These are phyloP conservation scores for Xylariomycetidae sp. DNA, from an alignment of 2,329 filamentous ascomycete genomes.

Conservation along the genomic window DNA sequence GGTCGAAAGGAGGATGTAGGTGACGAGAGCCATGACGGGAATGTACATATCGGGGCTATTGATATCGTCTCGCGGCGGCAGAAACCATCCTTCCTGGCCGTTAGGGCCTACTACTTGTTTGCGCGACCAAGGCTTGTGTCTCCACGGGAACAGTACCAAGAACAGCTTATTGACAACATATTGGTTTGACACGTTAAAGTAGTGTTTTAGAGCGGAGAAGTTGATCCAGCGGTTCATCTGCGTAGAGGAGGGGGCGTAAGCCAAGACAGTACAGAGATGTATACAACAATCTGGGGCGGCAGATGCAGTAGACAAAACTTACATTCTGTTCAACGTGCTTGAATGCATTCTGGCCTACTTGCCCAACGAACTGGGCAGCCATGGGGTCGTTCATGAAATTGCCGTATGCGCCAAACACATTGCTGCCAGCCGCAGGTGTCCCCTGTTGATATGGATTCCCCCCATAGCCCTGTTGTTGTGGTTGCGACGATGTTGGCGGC, in stretches of 20 bases:
- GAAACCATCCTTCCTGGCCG: conserved; percentile 71
- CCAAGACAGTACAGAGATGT: no score
- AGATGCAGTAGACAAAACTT: not conserved
- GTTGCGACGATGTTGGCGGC: conserved; percentile 65
- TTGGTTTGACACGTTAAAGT: conserved; percentile 98
- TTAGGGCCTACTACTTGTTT: conserved; percentile 72
- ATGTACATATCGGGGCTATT: conserved; percentile 99
- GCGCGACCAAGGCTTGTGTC: conserved; percentile 95
- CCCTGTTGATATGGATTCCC: conserved; percentile 72
- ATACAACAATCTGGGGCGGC: no score
- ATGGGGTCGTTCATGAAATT: conserved; percentile 90
- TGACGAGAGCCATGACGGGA: conserved; percentile 87
- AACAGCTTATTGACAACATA: conserved; percentile 93
- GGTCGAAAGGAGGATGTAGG: conserved; percentile 91
- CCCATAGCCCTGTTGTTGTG: conserved; percentile 62
- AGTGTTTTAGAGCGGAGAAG: conserved; percentile 90
- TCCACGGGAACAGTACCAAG: conserved; percentile 94
- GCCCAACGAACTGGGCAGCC: conserved; percentile 89
- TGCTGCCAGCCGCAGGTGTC: conserved; percentile 40
- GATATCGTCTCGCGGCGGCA: conserved; percentile 89
- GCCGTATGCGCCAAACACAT: conserved; percentile 69
- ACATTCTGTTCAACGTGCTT: conserved; percentile 95
- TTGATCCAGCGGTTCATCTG: conserved; percentile 73
- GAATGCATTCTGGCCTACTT: conserved; percentile 88
- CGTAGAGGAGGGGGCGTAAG: no score